A percentile compares a stretch with the other conserved stretches of the same genome.
These are phyloP conservation scores for Crucibulum parvulum DNA, from an alignment of 1,284 basidiomycete genomes.

Conservation along the genomic window DNA sequence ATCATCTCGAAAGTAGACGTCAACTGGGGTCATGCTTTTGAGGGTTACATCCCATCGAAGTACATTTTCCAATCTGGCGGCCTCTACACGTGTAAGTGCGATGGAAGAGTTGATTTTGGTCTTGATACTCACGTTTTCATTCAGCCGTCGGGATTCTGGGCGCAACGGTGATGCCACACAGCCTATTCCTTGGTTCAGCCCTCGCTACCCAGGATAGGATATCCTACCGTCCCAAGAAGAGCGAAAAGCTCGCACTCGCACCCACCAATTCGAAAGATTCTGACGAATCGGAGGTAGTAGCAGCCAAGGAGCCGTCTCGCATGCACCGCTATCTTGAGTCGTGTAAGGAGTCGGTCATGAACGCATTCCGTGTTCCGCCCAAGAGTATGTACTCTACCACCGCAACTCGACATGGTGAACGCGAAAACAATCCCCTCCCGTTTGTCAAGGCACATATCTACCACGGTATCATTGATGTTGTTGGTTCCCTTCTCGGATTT, in stretches of 20 bases:
- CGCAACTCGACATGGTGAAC: constrained; percentile 53
- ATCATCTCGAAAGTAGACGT: constrained; percentile 81
- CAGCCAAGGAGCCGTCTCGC: constrained; percentile 8
- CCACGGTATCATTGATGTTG: constrained; percentile 78
- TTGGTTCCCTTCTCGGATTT: constrained; percentile 75
- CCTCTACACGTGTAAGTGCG: constrained; percentile 77
- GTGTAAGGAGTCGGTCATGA: constrained; percentile 23
- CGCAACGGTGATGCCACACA: constrained; percentile 92
- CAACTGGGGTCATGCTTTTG: constrained; percentile 81
- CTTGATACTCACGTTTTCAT: not conserved
- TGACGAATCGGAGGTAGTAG: constrained; percentile 11
- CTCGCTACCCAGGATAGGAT: constrained; percentile 84
- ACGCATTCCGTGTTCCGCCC: constrained; percentile 40
- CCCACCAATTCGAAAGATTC: constrained; percentile 21
- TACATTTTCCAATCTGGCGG: constrained; percentile 66
- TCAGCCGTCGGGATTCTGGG: constrained; percentile 84
- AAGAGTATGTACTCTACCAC: constrained; percentile 29
- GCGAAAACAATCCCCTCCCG: constrained; percentile 69
- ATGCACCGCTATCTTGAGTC: constrained; percentile 11
- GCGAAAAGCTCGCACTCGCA: constrained; percentile 8
- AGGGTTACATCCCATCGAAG: constrained; percentile 87
- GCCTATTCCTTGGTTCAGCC: constrained; percentile 88
- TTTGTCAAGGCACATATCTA: constrained; percentile 82
- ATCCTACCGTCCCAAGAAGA: constrained; percentile 25
- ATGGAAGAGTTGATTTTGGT: not conserved